phyloP scores from a whole-genome alignment of 2,329 filamentous ascomycete species.

The Fusarium sp. region DNA sequence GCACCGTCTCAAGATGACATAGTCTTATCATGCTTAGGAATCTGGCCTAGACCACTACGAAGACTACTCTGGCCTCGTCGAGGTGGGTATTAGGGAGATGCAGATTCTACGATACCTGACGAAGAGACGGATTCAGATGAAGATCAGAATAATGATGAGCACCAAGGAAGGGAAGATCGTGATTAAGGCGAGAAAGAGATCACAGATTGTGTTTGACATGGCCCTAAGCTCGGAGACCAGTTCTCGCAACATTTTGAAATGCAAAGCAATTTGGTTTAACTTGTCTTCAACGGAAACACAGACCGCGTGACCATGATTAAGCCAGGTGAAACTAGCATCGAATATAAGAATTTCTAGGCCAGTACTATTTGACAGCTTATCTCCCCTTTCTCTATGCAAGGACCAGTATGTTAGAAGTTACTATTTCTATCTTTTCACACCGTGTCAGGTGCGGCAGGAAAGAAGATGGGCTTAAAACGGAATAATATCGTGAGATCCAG shows the following conservation, averaged over 20 bases:
- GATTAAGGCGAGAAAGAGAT: not conserved
- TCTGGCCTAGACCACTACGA: not conserved
- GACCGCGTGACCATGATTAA: not conserved
- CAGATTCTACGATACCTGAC: too few relatives aligned
- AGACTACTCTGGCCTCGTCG: not conserved
- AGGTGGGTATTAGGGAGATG: not conserved
- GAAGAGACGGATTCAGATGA: not conserved
- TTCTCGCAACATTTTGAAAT: not conserved
- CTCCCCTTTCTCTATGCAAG: not conserved
- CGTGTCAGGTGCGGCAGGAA: not conserved
- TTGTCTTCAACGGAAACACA: not conserved
- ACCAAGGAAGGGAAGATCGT: not conserved
- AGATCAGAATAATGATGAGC: not conserved
- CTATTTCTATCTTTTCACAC: not conserved
- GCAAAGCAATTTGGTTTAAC: not conserved
- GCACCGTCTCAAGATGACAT: not conserved
- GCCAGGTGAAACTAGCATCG: fast-evolving
- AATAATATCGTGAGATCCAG: not conserved
- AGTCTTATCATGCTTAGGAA: not conserved
- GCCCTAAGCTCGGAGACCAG: not conserved
- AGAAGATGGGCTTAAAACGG: not conserved
- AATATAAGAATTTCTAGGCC: not conserved
- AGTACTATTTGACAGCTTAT: not conserved
- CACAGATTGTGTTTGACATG: not conserved
- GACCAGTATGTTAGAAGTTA: not conserved